Evolutionary conservation across 2,329 filamentous ascomycete genomes (phyloP).

Genomic region (Fusarium oligoseptatum): DNA sequence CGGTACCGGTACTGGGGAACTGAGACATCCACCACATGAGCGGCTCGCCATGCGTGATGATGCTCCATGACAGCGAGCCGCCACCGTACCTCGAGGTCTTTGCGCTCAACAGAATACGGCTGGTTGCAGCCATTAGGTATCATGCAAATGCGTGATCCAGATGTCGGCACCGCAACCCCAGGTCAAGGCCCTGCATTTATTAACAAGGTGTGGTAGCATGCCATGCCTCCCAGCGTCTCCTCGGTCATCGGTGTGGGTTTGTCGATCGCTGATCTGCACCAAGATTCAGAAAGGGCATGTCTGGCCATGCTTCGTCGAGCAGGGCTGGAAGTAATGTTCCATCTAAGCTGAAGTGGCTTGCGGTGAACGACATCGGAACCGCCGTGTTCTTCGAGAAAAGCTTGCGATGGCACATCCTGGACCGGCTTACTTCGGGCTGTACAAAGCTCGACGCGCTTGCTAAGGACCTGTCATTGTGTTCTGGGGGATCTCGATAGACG

Average conservation of each 20-base stretch:
- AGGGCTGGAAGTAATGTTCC: constrained; percentile 11
- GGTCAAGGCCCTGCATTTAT: constrained; percentile 1
- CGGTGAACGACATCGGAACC: background rate
- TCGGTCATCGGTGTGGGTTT: constrained; percentile 10
- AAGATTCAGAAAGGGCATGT: constrained; percentile 20
- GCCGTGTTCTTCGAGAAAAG: background rate
- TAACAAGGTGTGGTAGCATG: background rate
- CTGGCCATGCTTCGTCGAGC: background rate
- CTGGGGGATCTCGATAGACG: background rate
- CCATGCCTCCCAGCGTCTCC: background rate
- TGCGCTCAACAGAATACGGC: constrained; percentile 3
- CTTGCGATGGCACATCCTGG: background rate
- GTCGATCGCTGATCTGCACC: constrained; percentile 32
- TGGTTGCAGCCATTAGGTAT: constrained; percentile 1
- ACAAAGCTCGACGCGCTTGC: background rate
- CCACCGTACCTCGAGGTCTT: background rate
- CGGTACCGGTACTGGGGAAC: constrained; percentile 8
- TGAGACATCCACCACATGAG: constrained; percentile 29
- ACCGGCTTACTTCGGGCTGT: background rate
- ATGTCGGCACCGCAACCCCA: constrained; percentile 3
- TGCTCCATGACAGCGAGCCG: constrained; percentile 14
- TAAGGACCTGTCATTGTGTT: background rate
- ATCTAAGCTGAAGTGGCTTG: background rate
- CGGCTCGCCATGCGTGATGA: constrained; percentile 25
- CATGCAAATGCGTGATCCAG: constrained; percentile 10